phyloP scores from a whole-genome alignment of 2,329 filamentous ascomycete genomes.

The Periconia macrospinosa region DNA sequence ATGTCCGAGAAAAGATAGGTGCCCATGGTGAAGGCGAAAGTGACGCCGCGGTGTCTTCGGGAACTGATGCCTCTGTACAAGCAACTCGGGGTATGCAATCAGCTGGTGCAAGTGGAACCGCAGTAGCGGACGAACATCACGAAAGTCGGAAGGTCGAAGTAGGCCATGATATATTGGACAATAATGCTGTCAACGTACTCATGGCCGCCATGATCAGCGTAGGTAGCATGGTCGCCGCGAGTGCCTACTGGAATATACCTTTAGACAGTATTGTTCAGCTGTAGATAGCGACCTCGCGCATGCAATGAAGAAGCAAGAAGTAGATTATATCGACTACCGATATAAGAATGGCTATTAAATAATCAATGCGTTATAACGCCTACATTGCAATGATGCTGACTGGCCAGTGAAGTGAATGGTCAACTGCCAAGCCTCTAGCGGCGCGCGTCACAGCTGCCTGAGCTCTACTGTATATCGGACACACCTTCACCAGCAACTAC shows the following conservation, averaged over 20 bases:
- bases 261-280: conserved; percentile 25
- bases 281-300: conserved; percentile 2
- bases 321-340: too few relatives aligned
- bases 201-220: conserved; percentile 86
- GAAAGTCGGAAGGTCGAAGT: conserved; percentile 62
- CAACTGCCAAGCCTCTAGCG: conserved; percentile 32
- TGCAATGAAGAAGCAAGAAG: too few relatives aligned
- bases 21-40: conserved; percentile 46
- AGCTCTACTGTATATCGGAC: conserved; percentile 21
- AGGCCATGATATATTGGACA: conserved; percentile 76
- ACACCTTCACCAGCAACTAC: conserved; percentile 2
- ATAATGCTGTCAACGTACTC: conserved; percentile 91
- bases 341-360: background rate
- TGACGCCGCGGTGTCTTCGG: conserved; percentile 35
- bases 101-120: conserved; percentile 24
- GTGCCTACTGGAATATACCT: conserved; percentile 35
- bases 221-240: conserved; percentile 65
- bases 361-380: background rate
- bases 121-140: conserved; percentile 39
- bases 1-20: conserved; percentile 43
- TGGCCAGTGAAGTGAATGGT: background rate
- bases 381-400: background rate
- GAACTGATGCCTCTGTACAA: conserved; percentile 17
- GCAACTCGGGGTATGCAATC: conserved; percentile 38
- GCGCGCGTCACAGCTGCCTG: conserved; percentile 38